phyloP scores from a whole-genome alignment of 371 early-diverging fungal species.

The Rozella allomycis region DNA sequence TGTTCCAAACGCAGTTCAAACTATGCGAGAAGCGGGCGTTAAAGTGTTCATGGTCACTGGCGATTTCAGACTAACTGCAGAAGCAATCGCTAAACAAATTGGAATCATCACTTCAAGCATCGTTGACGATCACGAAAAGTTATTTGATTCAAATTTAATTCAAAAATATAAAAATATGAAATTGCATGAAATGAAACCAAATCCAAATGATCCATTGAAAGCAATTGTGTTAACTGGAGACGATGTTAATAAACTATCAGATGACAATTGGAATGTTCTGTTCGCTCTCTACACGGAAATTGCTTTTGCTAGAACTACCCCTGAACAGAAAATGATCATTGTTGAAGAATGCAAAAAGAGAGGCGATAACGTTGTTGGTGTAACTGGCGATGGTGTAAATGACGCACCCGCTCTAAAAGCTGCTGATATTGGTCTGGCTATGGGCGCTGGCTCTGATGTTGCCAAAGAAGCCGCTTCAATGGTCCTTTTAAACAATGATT shows the following conservation, averaged over 20 bases:
- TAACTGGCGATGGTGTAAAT: conserved; percentile 55
- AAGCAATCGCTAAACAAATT: conserved; percentile 44
- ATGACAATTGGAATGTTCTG: conserved; percentile 11
- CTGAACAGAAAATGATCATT: conserved; percentile 70
- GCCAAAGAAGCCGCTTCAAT: conserved; percentile 8
- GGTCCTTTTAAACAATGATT: neutral
- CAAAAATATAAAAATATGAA: neutral
- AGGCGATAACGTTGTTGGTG: conserved; percentile 39
- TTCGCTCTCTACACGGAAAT: conserved; percentile 33
- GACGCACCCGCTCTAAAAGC: conserved; percentile 70
- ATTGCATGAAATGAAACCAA: neutral
- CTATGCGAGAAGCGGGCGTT: conserved; percentile 49
- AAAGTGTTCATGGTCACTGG: conserved; percentile 67
- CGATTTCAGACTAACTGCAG: conserved; percentile 49
- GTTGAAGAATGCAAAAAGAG: conserved; percentile 49
- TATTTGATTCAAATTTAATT: no score
- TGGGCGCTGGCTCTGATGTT: conserved; percentile 49
- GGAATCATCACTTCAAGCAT: no score
- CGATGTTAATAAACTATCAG: conserved; percentile 6
- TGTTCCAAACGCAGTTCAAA: conserved; percentile 38
- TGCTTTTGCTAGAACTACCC: conserved; percentile 75
- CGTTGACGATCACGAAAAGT: no score
- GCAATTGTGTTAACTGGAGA: conserved; percentile 7
- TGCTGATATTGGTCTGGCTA: conserved; percentile 57
- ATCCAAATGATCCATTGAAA: neutral